Conservation (phyloP, 495 filamentous ascomycete genomes). For the Penicillium cinerascens region DNA sequence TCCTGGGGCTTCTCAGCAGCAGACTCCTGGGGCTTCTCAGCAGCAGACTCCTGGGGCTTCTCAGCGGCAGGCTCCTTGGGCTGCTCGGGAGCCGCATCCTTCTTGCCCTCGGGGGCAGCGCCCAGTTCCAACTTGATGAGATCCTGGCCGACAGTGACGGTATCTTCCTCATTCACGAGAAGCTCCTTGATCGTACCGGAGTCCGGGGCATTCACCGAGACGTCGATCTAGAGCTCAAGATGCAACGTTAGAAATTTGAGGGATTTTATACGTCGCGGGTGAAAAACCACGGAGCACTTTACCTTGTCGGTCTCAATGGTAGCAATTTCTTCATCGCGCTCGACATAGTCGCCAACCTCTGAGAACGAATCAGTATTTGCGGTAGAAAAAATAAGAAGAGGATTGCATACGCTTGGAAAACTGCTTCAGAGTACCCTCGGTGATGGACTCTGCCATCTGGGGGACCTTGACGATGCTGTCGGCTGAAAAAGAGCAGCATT, state of each 20-base stretch:
- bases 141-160: constrained; percentile 91
- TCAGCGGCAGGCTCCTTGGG: constrained; percentile 33
- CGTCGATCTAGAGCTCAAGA: constrained; percentile 68
- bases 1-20: constrained; percentile 40
- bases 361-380: constrained; percentile 20
- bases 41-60: constrained; percentile 34
- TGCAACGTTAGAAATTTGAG: constrained; percentile 2
- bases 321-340: constrained; percentile 95
- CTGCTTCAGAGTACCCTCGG: constrained; percentile 94
- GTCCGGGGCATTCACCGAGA: constrained; percentile 90
- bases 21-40: constrained; percentile 42
- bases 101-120: constrained; percentile 56
- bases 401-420: constrained; percentile 70
- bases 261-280: background rate
- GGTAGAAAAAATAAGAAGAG: background rate
- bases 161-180: constrained; percentile 91
- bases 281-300: constrained; percentile 13
- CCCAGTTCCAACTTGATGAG: constrained; percentile 80
- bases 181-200: constrained; percentile 90
- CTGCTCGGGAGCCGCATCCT: constrained; percentile 46
- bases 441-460: constrained; percentile 98
- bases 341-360: constrained; percentile 91
- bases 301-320: constrained; percentile 99
- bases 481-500: constrained; percentile 42
- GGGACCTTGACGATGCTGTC: constrained; percentile 89